These are phyloP conservation scores for Metrosideros polymorpha DNA, from an alignment of 441 rosid species.

Conservation along the genomic window DNA sequence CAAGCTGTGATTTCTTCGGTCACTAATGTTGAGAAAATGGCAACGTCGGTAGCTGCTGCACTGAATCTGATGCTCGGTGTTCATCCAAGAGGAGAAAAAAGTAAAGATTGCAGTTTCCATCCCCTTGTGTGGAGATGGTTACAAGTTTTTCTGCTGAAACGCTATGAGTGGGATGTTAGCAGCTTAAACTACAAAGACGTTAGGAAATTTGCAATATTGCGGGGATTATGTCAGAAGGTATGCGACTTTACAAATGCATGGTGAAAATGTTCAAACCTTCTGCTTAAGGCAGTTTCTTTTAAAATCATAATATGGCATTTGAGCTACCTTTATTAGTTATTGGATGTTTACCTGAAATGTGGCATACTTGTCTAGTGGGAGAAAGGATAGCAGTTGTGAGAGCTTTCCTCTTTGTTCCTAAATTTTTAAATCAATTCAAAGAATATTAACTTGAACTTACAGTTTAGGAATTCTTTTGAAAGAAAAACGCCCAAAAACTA, in stretches of 20 bases:
- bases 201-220: slow-evolving; percentile 58
- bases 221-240: slow-evolving; percentile 77
- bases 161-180: slow-evolving; percentile 60
- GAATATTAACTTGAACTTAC: background rate
- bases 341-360: background rate
- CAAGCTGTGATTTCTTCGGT: slow-evolving; percentile 56
- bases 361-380: background rate
- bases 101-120: slow-evolving; percentile 32
- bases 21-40: slow-evolving; percentile 34
- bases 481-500: background rate
- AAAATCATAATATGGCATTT: background rate
- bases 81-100: slow-evolving; percentile 25
- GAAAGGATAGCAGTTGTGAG: background rate
- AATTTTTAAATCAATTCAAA: background rate
- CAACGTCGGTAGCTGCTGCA: slow-evolving; percentile 49
- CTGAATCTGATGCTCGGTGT: slow-evolving; percentile 64
- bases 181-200: slow-evolving; percentile 54
- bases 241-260: background rate
- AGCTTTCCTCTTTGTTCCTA: background rate
- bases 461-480: background rate
- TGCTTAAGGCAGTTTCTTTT: background rate
- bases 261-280: background rate
- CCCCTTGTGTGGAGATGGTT: slow-evolving; percentile 56
- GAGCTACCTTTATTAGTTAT: background rate
- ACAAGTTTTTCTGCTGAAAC: slow-evolving; percentile 50